Percentiles rank a stretch among this genome's conserved stretches.
Evolutionary conservation across 2,329 filamentous ascomycete genomes (phyloP).

Genomic region (Elsinoe australis): DNA sequence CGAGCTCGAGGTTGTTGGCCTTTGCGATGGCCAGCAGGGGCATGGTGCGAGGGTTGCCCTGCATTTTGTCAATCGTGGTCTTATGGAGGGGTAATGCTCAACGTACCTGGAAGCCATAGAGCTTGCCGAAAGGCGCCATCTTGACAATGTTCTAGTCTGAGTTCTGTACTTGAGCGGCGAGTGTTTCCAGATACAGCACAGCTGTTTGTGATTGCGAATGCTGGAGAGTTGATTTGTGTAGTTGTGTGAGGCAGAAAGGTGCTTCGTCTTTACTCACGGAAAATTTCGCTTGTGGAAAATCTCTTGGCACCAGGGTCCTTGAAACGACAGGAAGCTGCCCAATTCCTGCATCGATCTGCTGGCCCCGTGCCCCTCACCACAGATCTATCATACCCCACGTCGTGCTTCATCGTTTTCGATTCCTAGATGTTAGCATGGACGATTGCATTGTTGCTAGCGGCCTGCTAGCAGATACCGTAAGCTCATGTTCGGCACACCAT

Average conservation of each 20-base stretch:
- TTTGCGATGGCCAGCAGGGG: constrained; percentile 90
- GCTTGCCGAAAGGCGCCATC: constrained; percentile 79
- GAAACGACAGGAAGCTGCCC: constrained; percentile 18
- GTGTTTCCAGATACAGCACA: constrained; percentile 2
- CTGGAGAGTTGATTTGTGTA: constrained; percentile 15
- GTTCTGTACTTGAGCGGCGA: constrained; percentile 17
- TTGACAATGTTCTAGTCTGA: constrained; percentile 18
- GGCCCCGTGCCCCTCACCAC: too few relatives aligned
- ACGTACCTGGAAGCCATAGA: constrained; percentile 78
- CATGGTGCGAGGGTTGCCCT: constrained; percentile 86
- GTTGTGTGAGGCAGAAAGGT: constrained; percentile 15
- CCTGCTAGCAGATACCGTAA: too few relatives aligned
- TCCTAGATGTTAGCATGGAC: too few relatives aligned
- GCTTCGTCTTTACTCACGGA: constrained; percentile 18
- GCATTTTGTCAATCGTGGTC: background rate
- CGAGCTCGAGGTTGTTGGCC: constrained; percentile 90
- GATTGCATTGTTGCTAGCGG: too few relatives aligned
- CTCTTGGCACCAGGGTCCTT: constrained; percentile 17
- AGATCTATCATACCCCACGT: too few relatives aligned
- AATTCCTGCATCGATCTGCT: too few relatives aligned
- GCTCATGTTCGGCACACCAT: too few relatives aligned
- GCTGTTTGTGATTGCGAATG: constrained; percentile 13
- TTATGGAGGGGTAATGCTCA: constrained; percentile 17
- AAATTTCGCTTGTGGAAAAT: constrained; percentile 35
- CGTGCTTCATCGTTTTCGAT: too few relatives aligned